These are phyloP conservation scores for Vachellia pachyceras DNA, from an alignment of 306 rosid species.

Conservation along the genomic window DNA sequence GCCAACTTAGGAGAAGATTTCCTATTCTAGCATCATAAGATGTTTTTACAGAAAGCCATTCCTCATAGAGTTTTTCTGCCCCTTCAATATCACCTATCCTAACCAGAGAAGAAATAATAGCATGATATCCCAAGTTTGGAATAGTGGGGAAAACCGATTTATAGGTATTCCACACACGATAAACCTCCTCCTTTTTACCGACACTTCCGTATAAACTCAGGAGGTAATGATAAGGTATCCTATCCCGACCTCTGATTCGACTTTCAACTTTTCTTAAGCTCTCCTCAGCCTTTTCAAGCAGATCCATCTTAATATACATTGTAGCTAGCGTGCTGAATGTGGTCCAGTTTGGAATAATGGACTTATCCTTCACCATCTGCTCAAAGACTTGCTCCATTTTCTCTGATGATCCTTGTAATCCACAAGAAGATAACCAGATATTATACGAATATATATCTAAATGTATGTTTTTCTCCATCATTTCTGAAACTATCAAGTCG, in stretches of 20 bases:
- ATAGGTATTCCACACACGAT: constrained; percentile 85
- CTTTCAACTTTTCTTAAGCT: constrained; percentile 75
- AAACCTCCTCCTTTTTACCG: constrained; percentile 79
- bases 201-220: constrained; percentile 78
- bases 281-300: constrained; percentile 76
- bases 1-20: constrained; percentile 71
- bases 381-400: constrained; percentile 85
- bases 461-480: constrained; percentile 62
- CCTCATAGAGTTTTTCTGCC: constrained; percentile 72
- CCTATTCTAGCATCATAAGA: constrained; percentile 83
- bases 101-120: constrained; percentile 72
- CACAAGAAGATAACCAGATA: constrained; percentile 92
- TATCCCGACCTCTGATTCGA: constrained; percentile 81
- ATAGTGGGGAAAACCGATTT: constrained; percentile 66
- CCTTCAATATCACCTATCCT: constrained; percentile 78
- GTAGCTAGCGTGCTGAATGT: constrained; percentile 95
- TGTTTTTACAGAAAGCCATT: constrained; percentile 72
- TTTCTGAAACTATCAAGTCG: constrained; percentile 75
- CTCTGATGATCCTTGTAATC: constrained; percentile 71
- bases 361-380: constrained; percentile 68
- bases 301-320: constrained; percentile 83
- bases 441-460: constrained; percentile 89
- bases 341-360: constrained; percentile 82
- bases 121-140: constrained; percentile 94
- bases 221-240: constrained; percentile 89